Evolutionary conservation across 2,329 filamentous ascomycete species (phyloP).

Genomic region (Trichoderma breve): DNA sequence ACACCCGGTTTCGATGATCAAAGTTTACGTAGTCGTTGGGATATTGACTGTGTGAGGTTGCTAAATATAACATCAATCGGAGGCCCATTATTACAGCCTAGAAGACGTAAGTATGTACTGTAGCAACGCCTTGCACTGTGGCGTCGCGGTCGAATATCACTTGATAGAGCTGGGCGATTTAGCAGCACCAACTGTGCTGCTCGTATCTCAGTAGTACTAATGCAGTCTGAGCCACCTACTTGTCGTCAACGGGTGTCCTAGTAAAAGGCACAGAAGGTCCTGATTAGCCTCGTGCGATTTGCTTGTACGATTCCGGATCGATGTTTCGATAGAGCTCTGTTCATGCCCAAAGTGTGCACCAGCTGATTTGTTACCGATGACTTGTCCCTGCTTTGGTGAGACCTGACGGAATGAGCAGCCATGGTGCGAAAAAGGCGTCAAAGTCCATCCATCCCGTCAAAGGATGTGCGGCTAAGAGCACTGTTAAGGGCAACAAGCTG

Average conservation of each 20-base stretch:
- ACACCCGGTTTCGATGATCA: too few species aligned
- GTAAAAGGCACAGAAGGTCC: background rate
- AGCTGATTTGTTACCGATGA: background rate
- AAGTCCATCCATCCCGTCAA: background rate
- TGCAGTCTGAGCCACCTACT: background rate
- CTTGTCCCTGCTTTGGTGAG: background rate
- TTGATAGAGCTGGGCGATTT: background rate
- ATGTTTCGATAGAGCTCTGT: background rate
- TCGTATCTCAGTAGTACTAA: background rate
- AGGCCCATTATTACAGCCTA: background rate
- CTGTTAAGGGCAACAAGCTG: background rate
- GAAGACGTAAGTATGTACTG: too few species aligned
- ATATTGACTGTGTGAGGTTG: too few species aligned
- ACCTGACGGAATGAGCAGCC: background rate
- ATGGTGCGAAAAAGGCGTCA: background rate
- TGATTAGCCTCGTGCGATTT: background rate
- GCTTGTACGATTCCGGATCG: background rate
- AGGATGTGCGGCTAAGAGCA: background rate
- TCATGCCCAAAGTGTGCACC: background rate
- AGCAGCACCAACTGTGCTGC: background rate
- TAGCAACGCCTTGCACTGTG: background rate
- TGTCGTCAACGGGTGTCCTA: background rate
- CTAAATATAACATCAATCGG: background rate
- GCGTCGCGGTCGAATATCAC: background rate
- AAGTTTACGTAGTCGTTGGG: too few species aligned